These are phyloP conservation scores for Cladosporium phlei DNA, from an alignment of 2,329 filamentous ascomycete genomes.

Conservation along the genomic window DNA sequence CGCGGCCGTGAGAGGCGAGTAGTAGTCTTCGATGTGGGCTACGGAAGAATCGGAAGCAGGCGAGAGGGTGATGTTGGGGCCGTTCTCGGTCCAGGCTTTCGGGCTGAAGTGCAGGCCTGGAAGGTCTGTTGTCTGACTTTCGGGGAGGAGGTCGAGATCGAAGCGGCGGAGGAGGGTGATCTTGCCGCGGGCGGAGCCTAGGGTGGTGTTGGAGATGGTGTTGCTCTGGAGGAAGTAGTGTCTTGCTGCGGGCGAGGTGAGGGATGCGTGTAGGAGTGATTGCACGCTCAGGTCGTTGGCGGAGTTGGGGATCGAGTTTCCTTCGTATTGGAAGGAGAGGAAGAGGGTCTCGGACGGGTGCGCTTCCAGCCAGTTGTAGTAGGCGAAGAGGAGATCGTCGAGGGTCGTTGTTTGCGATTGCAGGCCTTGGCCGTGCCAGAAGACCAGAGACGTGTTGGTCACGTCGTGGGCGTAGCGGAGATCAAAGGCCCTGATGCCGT, in stretches of 20 bases:
- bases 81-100: conserved; percentile 42
- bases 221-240: conserved; percentile 38
- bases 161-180: conserved; percentile 45
- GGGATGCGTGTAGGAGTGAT: conserved; percentile 32
- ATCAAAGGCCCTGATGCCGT: conserved; percentile 49
- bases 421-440: conserved; percentile 46
- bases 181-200: conserved; percentile 36
- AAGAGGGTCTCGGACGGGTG: conserved; percentile 45
- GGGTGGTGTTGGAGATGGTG: conserved; percentile 34
- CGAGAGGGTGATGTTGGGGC: conserved; percentile 36
- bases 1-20: conserved; percentile 34
- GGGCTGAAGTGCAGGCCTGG: conserved; percentile 48
- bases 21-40: conserved; percentile 50
- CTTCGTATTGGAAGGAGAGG: conserved; percentile 47
- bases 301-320: conserved; percentile 30
- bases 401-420: conserved; percentile 42
- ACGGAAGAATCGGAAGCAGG: conserved; percentile 34
- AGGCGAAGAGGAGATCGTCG: conserved; percentile 43
- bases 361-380: conserved; percentile 46
- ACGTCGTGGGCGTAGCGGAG: conserved; percentile 48
- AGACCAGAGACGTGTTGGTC: conserved; percentile 42
- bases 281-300: conserved; percentile 37
- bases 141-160: conserved; percentile 37
- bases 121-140: conserved; percentile 33
- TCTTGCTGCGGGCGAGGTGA: conserved; percentile 38